Percentiles rank a stretch among this genome's conserved stretches.
These are phyloP conservation scores for Sporisorium iseilematis-ciliati DNA, from an alignment of 1,284 basidiomycete species.

Conservation along the genomic window DNA sequence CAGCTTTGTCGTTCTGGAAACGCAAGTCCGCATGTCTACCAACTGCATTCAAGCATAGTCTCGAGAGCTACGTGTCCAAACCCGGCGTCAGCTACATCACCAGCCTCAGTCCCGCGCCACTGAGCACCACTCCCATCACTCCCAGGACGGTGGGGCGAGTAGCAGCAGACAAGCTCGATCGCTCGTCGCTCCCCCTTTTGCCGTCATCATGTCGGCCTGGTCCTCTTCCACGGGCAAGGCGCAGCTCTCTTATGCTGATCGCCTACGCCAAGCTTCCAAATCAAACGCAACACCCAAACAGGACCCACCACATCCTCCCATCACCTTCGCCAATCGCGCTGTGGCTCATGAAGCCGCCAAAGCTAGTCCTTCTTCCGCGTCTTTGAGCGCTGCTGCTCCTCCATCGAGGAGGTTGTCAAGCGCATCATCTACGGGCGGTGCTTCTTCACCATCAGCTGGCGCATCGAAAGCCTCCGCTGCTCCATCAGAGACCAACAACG, in stretches of 20 bases:
- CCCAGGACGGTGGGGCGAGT: slow-evolving; percentile 20
- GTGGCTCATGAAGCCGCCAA: slow-evolving; percentile 6
- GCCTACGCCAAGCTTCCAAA: slow-evolving; percentile 49
- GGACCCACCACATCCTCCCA: slow-evolving; percentile 7
- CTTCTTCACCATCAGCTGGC: not conserved
- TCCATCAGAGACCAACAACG: slow-evolving; percentile 4
- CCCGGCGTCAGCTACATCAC: not conserved
- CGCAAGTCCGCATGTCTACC: not conserved
- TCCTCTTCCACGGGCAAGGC: slow-evolving; percentile 55
- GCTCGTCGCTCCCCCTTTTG: slow-evolving; percentile 15
- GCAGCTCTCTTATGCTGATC: slow-evolving; percentile 57
- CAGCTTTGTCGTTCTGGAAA: not conserved
- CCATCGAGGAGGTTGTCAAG: slow-evolving; percentile 8
- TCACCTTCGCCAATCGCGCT: slow-evolving; percentile 13
- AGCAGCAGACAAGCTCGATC: slow-evolving; percentile 7
- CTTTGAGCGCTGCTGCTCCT: slow-evolving; percentile 6
- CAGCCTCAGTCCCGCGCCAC: not conserved
- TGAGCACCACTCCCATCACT: slow-evolving; percentile 3
- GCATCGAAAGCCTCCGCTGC: slow-evolving; percentile 3
- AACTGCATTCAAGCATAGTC: slow-evolving; percentile 8
- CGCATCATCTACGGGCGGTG: slow-evolving; percentile 12
- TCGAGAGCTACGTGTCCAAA: not conserved
- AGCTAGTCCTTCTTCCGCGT: not conserved
- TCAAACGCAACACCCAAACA: slow-evolving; percentile 18
- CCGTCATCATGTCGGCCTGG: slow-evolving; percentile 54